A percentile compares a stretch with the other conserved stretches of the same genome.
phyloP scores from a whole-genome alignment of 345 rosid species.

The Gossypium thurberi region DNA sequence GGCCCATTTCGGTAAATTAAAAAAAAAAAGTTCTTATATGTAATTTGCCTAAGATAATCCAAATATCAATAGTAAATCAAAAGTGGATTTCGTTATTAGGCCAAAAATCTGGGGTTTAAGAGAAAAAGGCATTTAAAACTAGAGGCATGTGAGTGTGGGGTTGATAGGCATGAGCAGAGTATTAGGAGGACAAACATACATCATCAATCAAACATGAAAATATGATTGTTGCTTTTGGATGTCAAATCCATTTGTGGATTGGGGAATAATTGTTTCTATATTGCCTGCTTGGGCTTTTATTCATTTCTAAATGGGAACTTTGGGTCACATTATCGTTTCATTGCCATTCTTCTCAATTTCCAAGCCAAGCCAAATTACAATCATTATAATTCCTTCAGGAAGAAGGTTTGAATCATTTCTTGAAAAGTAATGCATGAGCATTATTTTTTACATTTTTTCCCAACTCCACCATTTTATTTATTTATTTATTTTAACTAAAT shows the following conservation, averaged over 20 bases:
- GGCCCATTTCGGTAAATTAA: too few relatives aligned
- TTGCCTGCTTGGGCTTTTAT: not conserved
- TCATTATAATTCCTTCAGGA: too few relatives aligned
- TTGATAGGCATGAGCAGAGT: not conserved
- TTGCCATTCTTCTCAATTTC: too few relatives aligned
- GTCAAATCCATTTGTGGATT: constrained; percentile 6
- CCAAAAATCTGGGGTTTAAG: constrained; percentile 10
- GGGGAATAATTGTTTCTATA: not conserved
- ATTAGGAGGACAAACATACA: not conserved
- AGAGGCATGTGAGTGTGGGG: constrained; percentile 32
- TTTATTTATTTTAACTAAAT: too few relatives aligned
- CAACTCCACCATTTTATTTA: too few relatives aligned
- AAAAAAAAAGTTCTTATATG: too few relatives aligned
- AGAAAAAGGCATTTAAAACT: not conserved
- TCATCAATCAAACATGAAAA: not conserved
- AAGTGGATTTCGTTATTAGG: not conserved
- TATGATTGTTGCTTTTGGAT: not conserved
- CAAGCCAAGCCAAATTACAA: too few relatives aligned
- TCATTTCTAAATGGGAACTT: not conserved
- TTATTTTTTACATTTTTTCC: too few relatives aligned
- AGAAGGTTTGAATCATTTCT: too few relatives aligned
- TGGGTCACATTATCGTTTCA: not conserved
- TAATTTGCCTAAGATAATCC: too few relatives aligned
- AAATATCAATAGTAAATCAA: not conserved
- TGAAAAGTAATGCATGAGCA: too few relatives aligned